Percentiles rank a stretch among this genome's conserved stretches.
Evolutionary conservation across 352 stramenopile genomes (phyloP).

Genomic region (Plasmopara muralis): DNA sequence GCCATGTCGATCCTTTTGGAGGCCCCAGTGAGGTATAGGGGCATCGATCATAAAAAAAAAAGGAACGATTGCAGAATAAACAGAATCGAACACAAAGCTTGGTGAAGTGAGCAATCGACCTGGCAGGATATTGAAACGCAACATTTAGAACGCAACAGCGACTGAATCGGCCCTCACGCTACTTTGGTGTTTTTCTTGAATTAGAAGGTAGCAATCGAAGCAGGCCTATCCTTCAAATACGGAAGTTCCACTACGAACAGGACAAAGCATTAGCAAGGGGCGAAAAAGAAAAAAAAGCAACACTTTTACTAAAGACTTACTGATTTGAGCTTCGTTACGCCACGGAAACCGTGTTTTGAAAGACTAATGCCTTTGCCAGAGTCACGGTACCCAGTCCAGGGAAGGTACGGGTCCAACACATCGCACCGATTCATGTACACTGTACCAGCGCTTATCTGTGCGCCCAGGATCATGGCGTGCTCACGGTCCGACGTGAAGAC

Average conservation of each 20-base stretch:
- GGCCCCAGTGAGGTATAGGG: slow-evolving; percentile 68
- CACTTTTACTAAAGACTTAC: slow-evolving; percentile 25
- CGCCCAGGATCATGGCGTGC: slow-evolving; percentile 44
- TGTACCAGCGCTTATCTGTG: slow-evolving; percentile 62
- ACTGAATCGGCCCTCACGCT: too few relatives aligned
- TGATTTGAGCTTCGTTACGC: slow-evolving; percentile 74
- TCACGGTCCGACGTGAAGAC: slow-evolving; percentile 65
- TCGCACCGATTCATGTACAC: slow-evolving; percentile 86
- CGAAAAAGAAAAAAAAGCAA: not conserved
- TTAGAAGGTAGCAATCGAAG: not conserved
- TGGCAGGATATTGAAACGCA: too few relatives aligned
- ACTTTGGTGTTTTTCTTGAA: not conserved
- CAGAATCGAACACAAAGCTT: too few relatives aligned
- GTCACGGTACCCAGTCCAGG: slow-evolving; percentile 74
- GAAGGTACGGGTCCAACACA: slow-evolving; percentile 68
- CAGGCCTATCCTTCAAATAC: slow-evolving; percentile 26
- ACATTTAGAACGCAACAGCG: too few relatives aligned
- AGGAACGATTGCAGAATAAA: not conserved
- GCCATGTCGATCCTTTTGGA: slow-evolving; percentile 71
- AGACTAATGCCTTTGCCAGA: slow-evolving; percentile 78
- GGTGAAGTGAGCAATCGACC: too few relatives aligned
- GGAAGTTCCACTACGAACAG: slow-evolving; percentile 60
- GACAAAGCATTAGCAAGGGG: slow-evolving; percentile 9
- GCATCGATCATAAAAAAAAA: not conserved
- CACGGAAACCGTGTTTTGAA: slow-evolving; percentile 76